These are phyloP conservation scores for Pseudogymnoascus sp. DNA, from an alignment of 2,329 filamentous ascomycete genomes.

Conservation along the genomic window DNA sequence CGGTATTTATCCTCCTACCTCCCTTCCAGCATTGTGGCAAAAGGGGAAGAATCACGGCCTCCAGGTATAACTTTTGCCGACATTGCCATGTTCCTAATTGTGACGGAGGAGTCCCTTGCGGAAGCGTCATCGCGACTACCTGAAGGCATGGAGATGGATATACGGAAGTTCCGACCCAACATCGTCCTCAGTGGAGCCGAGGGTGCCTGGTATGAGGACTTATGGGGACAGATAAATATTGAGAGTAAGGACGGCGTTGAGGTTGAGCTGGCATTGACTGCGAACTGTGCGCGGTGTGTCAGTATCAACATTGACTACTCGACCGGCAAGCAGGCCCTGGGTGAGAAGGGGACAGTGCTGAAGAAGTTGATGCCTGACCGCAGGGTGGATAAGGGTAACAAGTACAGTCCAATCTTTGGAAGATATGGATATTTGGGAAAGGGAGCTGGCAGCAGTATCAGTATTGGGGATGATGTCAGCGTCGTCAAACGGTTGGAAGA, in stretches of 20 bases:
- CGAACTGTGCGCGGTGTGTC: conserved; percentile 60
- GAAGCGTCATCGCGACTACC: conserved; percentile 53
- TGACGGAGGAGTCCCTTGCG: conserved; percentile 60
- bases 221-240: conserved; percentile 55
- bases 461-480: conserved; percentile 39
- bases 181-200: conserved; percentile 55
- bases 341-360: conserved; percentile 51
- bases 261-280: conserved; percentile 48
- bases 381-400: conserved; percentile 59
- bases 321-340: conserved; percentile 50
- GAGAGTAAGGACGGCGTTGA: conserved; percentile 16
- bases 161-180: conserved; percentile 65
- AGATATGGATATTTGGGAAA: conserved; percentile 55
- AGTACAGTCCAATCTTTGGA: conserved; percentile 64
- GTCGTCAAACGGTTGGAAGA: conserved; percentile 36
- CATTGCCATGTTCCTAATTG: conserved; percentile 65
- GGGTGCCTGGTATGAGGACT: conserved; percentile 60
- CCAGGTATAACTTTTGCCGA: conserved; percentile 59
- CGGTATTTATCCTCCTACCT: conserved; percentile 28
- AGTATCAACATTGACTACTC: conserved; percentile 65
- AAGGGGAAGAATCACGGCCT: not conserved
- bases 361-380: conserved; percentile 64
- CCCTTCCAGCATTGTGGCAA: conserved; percentile 7
- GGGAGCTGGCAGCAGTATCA: conserved; percentile 29
- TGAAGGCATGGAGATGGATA: conserved; percentile 44